Conservation (phyloP, 1,284 basidiomycete species). For the Ustilago cynodontis region DNA sequence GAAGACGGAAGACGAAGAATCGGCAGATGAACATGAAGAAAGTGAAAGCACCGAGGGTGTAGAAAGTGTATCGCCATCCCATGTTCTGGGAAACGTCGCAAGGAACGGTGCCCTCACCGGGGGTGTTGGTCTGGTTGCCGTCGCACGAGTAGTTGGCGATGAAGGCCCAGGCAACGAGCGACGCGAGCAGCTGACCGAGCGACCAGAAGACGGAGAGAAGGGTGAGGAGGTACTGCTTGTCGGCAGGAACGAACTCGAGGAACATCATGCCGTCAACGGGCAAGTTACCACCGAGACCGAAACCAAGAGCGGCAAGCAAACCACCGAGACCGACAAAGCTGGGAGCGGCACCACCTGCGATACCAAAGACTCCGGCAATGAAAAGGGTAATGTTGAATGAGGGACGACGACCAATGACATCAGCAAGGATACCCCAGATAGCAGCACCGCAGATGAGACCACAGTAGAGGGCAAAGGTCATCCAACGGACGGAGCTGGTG, state of each 20-base stretch:
- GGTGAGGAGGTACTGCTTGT: constrained; percentile 64
- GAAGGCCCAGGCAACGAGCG: constrained; percentile 67
- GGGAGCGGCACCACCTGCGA: constrained; percentile 63
- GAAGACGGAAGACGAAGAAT: constrained; percentile 66
- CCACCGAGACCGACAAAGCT: constrained; percentile 65
- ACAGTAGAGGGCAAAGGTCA: constrained; percentile 64
- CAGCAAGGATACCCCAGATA: constrained; percentile 67
- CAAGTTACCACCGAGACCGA: constrained; percentile 67
- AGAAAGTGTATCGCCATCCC: constrained; percentile 68
- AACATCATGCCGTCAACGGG: constrained; percentile 70
- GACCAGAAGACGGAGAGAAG: constrained; percentile 69
- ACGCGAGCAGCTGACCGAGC: constrained; percentile 65
- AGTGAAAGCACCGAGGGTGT: constrained; percentile 64
- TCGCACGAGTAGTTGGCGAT: constrained; percentile 66
- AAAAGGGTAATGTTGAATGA: constrained; percentile 68
- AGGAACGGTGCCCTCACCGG: constrained; percentile 20
- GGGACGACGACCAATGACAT: constrained; percentile 66
- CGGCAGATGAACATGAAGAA: constrained; percentile 64
- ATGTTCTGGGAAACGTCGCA: constrained; percentile 58
- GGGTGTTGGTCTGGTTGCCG: constrained; percentile 48
- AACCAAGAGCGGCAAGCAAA: constrained; percentile 62
- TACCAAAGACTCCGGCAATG: constrained; percentile 67
- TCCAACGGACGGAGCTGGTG: constrained; percentile 48
- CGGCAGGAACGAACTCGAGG: constrained; percentile 67
- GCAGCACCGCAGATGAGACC: constrained; percentile 67